These are phyloP conservation scores for Magnaporthales sp. DNA, from an alignment of 2,329 filamentous ascomycete species.

Conservation along the genomic window DNA sequence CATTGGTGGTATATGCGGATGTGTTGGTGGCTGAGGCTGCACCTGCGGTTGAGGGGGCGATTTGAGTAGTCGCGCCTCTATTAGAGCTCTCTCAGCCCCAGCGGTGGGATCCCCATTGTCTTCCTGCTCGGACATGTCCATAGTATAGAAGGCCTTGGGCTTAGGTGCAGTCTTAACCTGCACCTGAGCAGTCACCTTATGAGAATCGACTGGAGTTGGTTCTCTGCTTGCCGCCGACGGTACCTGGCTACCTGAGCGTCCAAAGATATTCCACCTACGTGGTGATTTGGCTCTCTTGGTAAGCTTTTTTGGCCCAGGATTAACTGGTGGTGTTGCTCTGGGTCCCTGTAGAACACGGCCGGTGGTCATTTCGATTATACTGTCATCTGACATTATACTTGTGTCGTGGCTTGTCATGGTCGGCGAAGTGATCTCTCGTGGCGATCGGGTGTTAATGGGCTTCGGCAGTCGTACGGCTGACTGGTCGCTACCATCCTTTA, in stretches of 20 bases:
- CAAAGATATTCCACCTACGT: slow-evolving; percentile 56
- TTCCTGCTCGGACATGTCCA: slow-evolving; percentile 49
- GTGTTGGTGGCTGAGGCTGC: slow-evolving; percentile 67
- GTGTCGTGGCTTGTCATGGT: slow-evolving; percentile 50
- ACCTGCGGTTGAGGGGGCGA: slow-evolving; percentile 21
- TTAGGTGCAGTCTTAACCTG: slow-evolving; percentile 42
- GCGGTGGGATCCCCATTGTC: slow-evolving; percentile 32
- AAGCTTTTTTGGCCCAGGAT: slow-evolving; percentile 38
- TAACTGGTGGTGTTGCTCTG: neutral
- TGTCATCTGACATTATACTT: slow-evolving; percentile 49
- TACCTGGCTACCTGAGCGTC: slow-evolving; percentile 38
- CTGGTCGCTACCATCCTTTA: slow-evolving; percentile 20
- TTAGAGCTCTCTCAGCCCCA: slow-evolving; percentile 28
- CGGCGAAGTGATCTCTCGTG: slow-evolving; percentile 28
- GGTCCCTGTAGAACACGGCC: neutral
- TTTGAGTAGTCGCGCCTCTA: slow-evolving; percentile 32
- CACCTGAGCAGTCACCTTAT: slow-evolving; percentile 11
- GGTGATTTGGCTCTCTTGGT: slow-evolving; percentile 46
- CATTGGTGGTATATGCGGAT: slow-evolving; percentile 71
- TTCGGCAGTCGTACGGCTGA: slow-evolving; percentile 39
- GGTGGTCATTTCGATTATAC: slow-evolving; percentile 25
- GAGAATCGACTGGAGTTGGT: slow-evolving; percentile 21
- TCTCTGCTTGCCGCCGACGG: slow-evolving; percentile 12
- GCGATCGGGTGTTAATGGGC: slow-evolving; percentile 37
- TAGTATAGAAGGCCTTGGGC: slow-evolving; percentile 49